Conservation (phyloP, 257 asterid genomes). For the Dorcoceras hygrometricum region DNA sequence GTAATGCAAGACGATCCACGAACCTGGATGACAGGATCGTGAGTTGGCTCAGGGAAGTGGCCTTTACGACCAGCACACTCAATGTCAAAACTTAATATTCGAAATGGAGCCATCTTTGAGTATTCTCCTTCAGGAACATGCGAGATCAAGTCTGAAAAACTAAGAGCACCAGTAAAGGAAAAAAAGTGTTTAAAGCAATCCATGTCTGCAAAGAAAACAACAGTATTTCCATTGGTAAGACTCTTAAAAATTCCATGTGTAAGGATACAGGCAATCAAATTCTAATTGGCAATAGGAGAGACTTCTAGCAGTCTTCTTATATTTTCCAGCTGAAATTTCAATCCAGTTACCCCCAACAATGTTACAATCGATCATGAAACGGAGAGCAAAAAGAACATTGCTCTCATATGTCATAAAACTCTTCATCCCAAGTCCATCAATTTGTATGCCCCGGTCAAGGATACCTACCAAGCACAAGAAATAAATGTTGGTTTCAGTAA, state of each 20-base stretch:
- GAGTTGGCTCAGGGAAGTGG: conserved; percentile 91
- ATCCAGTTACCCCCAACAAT: conserved; percentile 98
- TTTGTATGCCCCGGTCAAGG: conserved; percentile 89
- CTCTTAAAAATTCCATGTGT: conserved; percentile 17
- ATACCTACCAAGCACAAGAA: conserved; percentile 57
- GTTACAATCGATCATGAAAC: conserved; percentile 95
- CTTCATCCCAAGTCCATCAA: conserved; percentile 87
- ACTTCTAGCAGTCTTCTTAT: conserved; percentile 53
- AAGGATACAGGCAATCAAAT: conserved; percentile 97
- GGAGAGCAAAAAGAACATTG: conserved; percentile 93
- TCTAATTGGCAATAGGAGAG: conserved; percentile 81
- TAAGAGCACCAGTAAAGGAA: conserved; percentile 49
- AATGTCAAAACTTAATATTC: conserved; percentile 94
- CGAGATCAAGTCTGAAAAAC: conserved; percentile 78
- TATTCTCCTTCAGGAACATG: conserved; percentile 93
- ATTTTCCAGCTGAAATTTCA: conserved; percentile 78
- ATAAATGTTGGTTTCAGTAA: neutral
- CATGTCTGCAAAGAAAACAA: conserved; percentile 15
- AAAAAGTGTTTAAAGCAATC: conserved; percentile 24
- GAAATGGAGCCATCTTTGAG: conserved; percentile 99
- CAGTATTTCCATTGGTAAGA: conserved; percentile 4
- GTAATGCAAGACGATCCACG: conserved; percentile 4
- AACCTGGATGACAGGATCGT: conserved; percentile 99
- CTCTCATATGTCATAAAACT: conserved; percentile 91
- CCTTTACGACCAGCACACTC: conserved; percentile 99